A percentile compares a stretch with the other conserved stretches of the same genome.
Conservation (phyloP, 2,329 filamentous ascomycete species). For the Hortaea werneckii region DNA sequence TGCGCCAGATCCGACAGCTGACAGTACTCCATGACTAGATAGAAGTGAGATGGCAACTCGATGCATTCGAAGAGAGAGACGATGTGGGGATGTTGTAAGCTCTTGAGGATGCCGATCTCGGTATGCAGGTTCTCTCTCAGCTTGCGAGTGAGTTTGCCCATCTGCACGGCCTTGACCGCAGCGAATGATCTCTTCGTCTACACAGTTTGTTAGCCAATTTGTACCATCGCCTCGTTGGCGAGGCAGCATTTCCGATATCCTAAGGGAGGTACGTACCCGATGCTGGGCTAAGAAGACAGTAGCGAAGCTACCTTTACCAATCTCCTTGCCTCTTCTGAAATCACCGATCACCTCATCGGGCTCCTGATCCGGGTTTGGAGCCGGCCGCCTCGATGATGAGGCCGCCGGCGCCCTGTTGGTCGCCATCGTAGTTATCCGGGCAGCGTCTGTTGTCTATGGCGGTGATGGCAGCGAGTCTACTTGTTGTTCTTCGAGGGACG, state of each 20-base stretch:
- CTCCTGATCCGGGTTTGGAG: slow-evolving; percentile 22
- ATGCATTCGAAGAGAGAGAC: slow-evolving; percentile 92
- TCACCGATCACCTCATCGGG: slow-evolving; percentile 51
- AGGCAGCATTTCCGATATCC: slow-evolving; percentile 2
- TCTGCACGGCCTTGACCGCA: slow-evolving; percentile 92
- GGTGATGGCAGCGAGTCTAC: slow-evolving; percentile 1
- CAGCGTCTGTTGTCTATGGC: neutral
- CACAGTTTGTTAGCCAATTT: slow-evolving; percentile 7
- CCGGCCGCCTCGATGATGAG: slow-evolving; percentile 26
- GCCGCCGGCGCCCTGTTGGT: slow-evolving; percentile 14
- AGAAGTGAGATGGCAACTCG: slow-evolving; percentile 78
- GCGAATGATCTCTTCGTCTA: slow-evolving; percentile 73
- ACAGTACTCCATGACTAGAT: slow-evolving; percentile 98
- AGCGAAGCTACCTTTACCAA: slow-evolving; percentile 95
- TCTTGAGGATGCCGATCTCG: slow-evolving; percentile 92
- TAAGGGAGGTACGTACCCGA: slow-evolving; percentile 15
- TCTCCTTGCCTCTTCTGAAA: slow-evolving; percentile 77
- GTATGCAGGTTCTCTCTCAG: slow-evolving; percentile 90
- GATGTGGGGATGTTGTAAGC: slow-evolving; percentile 89
- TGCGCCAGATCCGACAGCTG: slow-evolving; percentile 87
- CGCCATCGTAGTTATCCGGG: slow-evolving; percentile 17
- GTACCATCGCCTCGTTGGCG: neutral
- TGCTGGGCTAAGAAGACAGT: slow-evolving; percentile 59
- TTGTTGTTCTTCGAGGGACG: neutral
- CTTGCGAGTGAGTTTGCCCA: slow-evolving; percentile 85